Conservation (phyloP, 257 asterid genomes). For the Gardenia jasminoides region DNA sequence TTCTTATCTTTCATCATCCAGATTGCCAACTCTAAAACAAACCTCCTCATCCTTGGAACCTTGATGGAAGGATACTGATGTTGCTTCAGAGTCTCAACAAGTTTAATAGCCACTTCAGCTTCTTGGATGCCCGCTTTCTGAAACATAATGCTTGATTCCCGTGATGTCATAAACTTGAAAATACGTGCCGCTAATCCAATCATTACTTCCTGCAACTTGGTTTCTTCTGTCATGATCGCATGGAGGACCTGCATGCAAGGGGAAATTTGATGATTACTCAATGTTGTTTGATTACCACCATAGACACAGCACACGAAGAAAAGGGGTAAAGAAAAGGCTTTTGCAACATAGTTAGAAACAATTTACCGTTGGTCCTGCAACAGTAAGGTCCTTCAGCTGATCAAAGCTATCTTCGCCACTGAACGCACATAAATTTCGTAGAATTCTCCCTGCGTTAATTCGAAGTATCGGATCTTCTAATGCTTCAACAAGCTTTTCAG, state of each 20-base stretch:
- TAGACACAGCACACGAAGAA: background rate
- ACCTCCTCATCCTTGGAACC: conserved; percentile 85
- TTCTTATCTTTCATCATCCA: conserved; percentile 83
- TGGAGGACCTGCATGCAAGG: conserved; percentile 66
- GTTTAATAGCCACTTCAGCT: conserved; percentile 47
- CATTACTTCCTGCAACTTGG: conserved; percentile 83
- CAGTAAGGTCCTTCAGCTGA: conserved; percentile 39
- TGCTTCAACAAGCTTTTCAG: conserved; percentile 47
- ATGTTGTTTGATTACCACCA: background rate
- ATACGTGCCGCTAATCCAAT: conserved; percentile 67
- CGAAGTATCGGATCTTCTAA: conserved; percentile 56
- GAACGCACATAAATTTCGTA: conserved; percentile 67
- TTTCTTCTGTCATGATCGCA: conserved; percentile 71
- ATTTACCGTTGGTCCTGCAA: conserved; percentile 75
- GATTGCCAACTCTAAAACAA: conserved; percentile 62
- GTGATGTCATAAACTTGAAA: conserved; percentile 55
- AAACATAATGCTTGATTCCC: conserved; percentile 52
- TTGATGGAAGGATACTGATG: conserved; percentile 55
- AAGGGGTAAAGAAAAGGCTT: background rate
- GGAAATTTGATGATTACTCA: background rate
- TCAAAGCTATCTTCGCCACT: conserved; percentile 57
- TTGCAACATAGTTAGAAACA: background rate
- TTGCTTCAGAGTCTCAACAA: conserved; percentile 43
- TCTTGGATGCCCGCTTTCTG: conserved; percentile 40
- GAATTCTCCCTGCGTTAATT: conserved; percentile 60